Evolutionary conservation across 495 filamentous ascomycete genomes (phyloP).

Genomic region (Talaromyces trachyspermus): DNA sequence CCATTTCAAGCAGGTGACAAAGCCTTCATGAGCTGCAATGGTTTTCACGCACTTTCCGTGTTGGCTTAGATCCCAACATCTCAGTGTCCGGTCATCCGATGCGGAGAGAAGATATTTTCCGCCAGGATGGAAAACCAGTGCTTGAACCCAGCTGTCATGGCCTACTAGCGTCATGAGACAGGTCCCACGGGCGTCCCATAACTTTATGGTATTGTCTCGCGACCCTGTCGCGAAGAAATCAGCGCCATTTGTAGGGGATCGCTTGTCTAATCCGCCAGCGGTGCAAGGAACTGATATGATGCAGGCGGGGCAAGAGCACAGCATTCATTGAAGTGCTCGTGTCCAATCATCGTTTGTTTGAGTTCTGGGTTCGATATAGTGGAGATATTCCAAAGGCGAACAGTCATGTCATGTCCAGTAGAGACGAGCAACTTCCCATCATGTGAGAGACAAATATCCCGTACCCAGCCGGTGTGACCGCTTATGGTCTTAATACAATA

Average conservation of each 20-base stretch:
- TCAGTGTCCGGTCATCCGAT: conserved; percentile 82
- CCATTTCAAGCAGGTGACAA: conserved; percentile 85
- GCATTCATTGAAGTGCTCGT: conserved; percentile 87
- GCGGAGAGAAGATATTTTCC: conserved; percentile 87
- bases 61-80: conserved; percentile 91
- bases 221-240: conserved; percentile 88
- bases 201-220: conserved; percentile 82
- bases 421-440: conserved; percentile 82
- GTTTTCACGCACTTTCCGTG: conserved; percentile 86
- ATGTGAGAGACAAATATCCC: conserved; percentile 71
- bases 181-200: conserved; percentile 85
- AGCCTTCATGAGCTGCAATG: conserved; percentile 72
- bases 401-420: conserved; percentile 71
- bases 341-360: conserved; percentile 76
- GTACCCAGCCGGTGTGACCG: conserved; percentile 84
- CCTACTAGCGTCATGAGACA: conserved; percentile 81
- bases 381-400: conserved; percentile 78
- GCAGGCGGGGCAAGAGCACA: conserved; percentile 79
- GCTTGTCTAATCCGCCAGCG: conserved; percentile 79
- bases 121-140: conserved; percentile 82
- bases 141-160: conserved; percentile 95
- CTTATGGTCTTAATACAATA: conserved; percentile 59
- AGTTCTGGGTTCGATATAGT: conserved; percentile 47
- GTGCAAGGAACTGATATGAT: conserved; percentile 66
- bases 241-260: conserved; percentile 49